phyloP scores from a whole-genome alignment of 805 yeast species.

The Myxozyma udenii region DNA sequence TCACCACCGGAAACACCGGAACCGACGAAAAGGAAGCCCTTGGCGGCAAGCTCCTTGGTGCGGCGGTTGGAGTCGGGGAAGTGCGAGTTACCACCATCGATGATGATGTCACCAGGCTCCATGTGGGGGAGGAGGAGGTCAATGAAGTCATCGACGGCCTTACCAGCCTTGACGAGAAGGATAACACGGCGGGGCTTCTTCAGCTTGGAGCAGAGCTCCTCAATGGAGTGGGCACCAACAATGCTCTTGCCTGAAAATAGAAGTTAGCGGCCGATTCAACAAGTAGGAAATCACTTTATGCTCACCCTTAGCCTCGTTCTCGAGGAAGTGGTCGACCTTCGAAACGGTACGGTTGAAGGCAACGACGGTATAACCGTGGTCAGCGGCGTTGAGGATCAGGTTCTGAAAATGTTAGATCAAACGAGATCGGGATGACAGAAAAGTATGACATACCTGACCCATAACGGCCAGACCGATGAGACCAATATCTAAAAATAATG shows the following conservation, averaged over 20 bases:
- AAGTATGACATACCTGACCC: conserved; percentile 62
- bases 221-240: conserved; percentile 90
- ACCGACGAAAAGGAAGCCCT: conserved; percentile 92
- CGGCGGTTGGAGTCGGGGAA: conserved; percentile 99
- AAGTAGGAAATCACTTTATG: neutral
- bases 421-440: neutral
- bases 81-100: conserved; percentile 99
- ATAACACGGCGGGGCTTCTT: conserved; percentile 97
- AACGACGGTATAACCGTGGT: conserved; percentile 92
- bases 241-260: conserved; percentile 57
- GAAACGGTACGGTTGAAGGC: conserved; percentile 97
- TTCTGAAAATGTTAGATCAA: conserved; percentile 44
- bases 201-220: conserved; percentile 80
- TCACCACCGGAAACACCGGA: conserved; percentile 99
- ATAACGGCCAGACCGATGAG: conserved; percentile 99
- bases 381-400: conserved; percentile 95
- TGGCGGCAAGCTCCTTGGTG: conserved; percentile 76
- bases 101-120: conserved; percentile 96
- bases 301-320: conserved; percentile 87
- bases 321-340: conserved; percentile 92
- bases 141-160: conserved; percentile 89
- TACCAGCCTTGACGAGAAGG: conserved; percentile 93
- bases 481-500: conserved; percentile 78
- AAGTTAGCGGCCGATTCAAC: neutral
- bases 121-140: conserved; percentile 82